Conservation (phyloP, 1,284 basidiomycete species). For the Retiboletus flavoniger region DNA sequence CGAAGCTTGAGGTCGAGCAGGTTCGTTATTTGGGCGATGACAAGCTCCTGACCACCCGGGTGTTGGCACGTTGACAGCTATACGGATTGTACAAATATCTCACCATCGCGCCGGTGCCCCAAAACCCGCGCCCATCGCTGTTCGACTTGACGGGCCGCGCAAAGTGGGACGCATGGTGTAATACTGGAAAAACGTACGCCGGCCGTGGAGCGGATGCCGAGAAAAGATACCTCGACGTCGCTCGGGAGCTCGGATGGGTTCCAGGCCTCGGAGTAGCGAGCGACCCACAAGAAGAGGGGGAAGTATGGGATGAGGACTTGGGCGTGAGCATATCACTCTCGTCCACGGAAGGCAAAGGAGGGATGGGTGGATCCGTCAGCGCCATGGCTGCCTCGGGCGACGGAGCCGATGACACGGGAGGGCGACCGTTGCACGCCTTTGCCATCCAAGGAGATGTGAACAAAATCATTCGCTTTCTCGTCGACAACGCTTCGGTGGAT, state of each 20-base stretch:
- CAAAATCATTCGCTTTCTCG: conserved; percentile 49
- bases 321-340: conserved; percentile 31
- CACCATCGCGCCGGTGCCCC: conserved; percentile 57
- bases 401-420: conserved; percentile 35
- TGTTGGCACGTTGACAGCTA: conserved; percentile 52
- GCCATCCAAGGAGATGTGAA: conserved; percentile 57
- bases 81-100: conserved; percentile 86
- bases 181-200: conserved; percentile 50
- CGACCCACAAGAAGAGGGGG: conserved; percentile 27
- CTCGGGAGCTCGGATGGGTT: conserved; percentile 66
- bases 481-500: conserved; percentile 38
- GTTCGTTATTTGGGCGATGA: conserved; percentile 23
- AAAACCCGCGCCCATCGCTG: conserved; percentile 67
- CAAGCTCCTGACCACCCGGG: conserved; percentile 31
- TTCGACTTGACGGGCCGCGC: conserved; percentile 80
- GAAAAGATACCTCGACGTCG: conserved; percentile 69
- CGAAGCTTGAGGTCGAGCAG: conserved; percentile 71
- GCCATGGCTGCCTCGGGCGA: conserved; percentile 45
- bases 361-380: conserved; percentile 66
- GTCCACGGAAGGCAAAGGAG: conserved; percentile 38
- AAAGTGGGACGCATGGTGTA: conserved; percentile 86
- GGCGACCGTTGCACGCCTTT: conserved; percentile 56
- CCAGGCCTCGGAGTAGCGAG: conserved; percentile 33
- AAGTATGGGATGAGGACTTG: conserved; percentile 41
- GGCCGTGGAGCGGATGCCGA: conserved; percentile 47